Percentiles rank a stretch among this genome's conserved stretches.
These are phyloP conservation scores for Suhomyces wounanorum DNA, from an alignment of 1,139 yeast genomes.

Conservation along the genomic window DNA sequence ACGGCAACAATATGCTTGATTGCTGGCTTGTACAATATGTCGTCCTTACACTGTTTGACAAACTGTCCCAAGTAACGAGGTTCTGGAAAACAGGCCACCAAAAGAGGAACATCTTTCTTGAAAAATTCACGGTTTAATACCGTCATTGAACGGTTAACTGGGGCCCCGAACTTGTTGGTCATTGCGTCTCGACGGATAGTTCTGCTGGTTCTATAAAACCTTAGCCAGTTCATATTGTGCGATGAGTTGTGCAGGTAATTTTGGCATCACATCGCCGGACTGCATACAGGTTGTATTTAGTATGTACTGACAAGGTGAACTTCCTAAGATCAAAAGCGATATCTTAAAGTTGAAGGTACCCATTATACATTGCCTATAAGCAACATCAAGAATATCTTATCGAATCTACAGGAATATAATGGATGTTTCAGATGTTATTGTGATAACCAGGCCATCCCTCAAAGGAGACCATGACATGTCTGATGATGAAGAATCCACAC, in stretches of 20 bases:
- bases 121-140: conserved; percentile 68
- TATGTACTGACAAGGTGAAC: neutral
- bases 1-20: conserved; percentile 64
- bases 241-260: conserved; percentile 1
- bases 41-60: conserved; percentile 53
- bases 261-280: neutral
- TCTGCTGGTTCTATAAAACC: conserved; percentile 9
- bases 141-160: conserved; percentile 65
- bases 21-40: conserved; percentile 63
- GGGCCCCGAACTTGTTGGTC: conserved; percentile 55
- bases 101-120: conserved; percentile 53
- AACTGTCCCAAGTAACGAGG: conserved; percentile 61
- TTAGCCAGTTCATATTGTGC: conserved; percentile 4
- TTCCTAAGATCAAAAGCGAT: neutral
- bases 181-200: conserved; percentile 7
- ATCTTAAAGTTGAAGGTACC: neutral
- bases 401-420: neutral
- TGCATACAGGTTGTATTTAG: neutral
- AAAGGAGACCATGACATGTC: conserved; percentile 29
- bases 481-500: conserved; percentile 30
- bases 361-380: neutral
- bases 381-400: neutral
- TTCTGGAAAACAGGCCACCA: conserved; percentile 69
- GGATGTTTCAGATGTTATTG: conserved; percentile 31
- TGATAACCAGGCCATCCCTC: conserved; percentile 37